Conservation (phyloP, 2,329 filamentous ascomycete species). For the Colletotrichum liaoningense region DNA sequence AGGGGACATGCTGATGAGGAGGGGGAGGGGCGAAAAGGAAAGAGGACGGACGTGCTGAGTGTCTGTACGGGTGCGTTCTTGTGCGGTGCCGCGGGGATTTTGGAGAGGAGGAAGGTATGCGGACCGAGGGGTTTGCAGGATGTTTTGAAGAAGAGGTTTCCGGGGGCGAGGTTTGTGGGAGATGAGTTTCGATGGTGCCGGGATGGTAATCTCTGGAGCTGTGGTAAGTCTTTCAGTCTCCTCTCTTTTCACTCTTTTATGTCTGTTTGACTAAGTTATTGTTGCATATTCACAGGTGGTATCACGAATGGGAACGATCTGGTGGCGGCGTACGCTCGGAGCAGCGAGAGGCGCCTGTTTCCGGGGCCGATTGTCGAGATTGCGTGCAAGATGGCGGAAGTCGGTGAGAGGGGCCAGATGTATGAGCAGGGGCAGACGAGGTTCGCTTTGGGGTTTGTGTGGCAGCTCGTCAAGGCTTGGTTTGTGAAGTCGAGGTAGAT, state of each 20-base stretch:
- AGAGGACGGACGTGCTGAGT: conserved; percentile 59
- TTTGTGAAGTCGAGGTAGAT: conserved; percentile 37
- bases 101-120: conserved; percentile 57
- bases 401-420: conserved; percentile 59
- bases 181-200: conserved; percentile 60
- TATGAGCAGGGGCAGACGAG: conserved; percentile 51
- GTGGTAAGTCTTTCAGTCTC: conserved; percentile 50
- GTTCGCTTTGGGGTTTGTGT: conserved; percentile 48
- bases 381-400: conserved; percentile 56
- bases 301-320: conserved; percentile 69
- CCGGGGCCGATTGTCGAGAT: conserved; percentile 57
- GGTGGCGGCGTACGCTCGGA: conserved; percentile 62
- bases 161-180: conserved; percentile 55
- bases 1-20: conserved; percentile 48
- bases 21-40: not conserved
- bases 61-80: conserved; percentile 64
- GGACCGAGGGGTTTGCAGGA: conserved; percentile 59
- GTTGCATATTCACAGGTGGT: conserved; percentile 50
- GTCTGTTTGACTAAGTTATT: too few relatives aligned
- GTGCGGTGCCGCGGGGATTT: conserved; percentile 60
- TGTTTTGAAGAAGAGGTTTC: conserved; percentile 50
- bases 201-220: conserved; percentile 66
- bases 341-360: conserved; percentile 51
- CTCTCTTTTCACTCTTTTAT: not conserved
- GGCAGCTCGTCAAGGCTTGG: conserved; percentile 51